Evolutionary conservation across 768 basidiomycete species (phyloP), one percentile per base, ranked within the genome.

Genomic region (Ramaria sp.): DNA sequence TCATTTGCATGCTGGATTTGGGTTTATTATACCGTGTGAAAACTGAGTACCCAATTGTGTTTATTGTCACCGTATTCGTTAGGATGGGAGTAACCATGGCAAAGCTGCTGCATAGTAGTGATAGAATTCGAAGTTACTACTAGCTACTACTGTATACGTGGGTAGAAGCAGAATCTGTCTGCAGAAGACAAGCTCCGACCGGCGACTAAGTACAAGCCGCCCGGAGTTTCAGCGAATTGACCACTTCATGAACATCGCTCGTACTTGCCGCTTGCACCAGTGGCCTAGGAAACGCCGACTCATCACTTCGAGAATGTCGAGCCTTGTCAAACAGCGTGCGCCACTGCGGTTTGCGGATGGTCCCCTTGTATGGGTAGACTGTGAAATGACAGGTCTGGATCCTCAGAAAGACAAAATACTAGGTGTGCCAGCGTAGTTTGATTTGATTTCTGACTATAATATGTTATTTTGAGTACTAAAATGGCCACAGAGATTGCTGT

Each of bases 351-450:
- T 75, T 53, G 61, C 68, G n/a, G 79, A 78, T 34, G 83, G 84
- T 0, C 86, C 88, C 10, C 69, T 90, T 55, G 83, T 90, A 7
- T 86, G 89, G 90, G 77, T 91, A 51, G 89, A 92, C 67, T 89
- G 88, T 63, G 89, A 92, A 71, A 92, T 91, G 79, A 91, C 89
- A 2, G 89, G 89, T 4, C 74, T 92, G 39, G 69, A 86, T 64
- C 76, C 76, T 3, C 73, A 75, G 49, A 82, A 70, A 41, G 86
- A 91, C 69, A 82, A 78, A 60, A 79, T 91, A 30, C 66, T 92
- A 2, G 92, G 95, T 69, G 86, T 94, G 55, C 24, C 41, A 37
- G 34, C 22, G 43, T 48, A 24, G 20, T 7, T 15, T 39, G 11
- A 9, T 33, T 15, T 15, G 41, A 34, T 51, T 34, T 49, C 17